Evolutionary conservation across 805 yeast genomes (phyloP).

Genomic region (Wickerhamia fluorescens): DNA sequence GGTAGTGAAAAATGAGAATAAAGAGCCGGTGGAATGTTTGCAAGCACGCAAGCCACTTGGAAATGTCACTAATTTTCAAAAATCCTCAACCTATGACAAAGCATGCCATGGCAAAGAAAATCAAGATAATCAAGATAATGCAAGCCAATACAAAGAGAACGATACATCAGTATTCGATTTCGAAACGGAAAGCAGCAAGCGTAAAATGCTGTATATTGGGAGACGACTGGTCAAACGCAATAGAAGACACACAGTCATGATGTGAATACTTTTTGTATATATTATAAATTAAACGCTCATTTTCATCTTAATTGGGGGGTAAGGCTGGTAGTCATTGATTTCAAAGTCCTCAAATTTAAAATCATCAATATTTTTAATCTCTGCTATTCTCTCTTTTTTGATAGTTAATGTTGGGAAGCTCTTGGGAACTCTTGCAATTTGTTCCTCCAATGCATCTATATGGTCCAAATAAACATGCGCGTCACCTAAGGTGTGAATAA

Average conservation of each 20-base stretch:
- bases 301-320: constrained; percentile 82
- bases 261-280: too few species aligned
- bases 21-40: constrained; percentile 1
- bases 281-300: constrained; percentile 94
- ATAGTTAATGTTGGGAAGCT: constrained; percentile 74
- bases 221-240: constrained; percentile 10
- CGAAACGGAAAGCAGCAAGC: constrained; percentile 4
- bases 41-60: constrained; percentile 4
- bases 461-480: constrained; percentile 94
- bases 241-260: constrained; percentile 5
- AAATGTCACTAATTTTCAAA: constrained; percentile 2
- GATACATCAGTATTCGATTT: constrained; percentile 7
- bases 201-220: constrained; percentile 4
- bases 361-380: constrained; percentile 70
- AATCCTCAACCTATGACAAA: constrained; percentile 1
- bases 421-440: constrained; percentile 67
- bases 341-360: constrained; percentile 86
- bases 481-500: constrained; percentile 93
- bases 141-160: constrained; percentile 29
- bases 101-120: too few species aligned
- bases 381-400: constrained; percentile 41
- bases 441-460: constrained; percentile 82
- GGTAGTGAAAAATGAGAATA: too few species aligned
- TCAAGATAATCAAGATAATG: too few species aligned
- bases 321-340: constrained; percentile 72